Evolutionary conservation across 768 basidiomycete species (phyloP), one percentile per base, ranked within the genome.

Genomic region (Suillus fuscotomentosus): DNA sequence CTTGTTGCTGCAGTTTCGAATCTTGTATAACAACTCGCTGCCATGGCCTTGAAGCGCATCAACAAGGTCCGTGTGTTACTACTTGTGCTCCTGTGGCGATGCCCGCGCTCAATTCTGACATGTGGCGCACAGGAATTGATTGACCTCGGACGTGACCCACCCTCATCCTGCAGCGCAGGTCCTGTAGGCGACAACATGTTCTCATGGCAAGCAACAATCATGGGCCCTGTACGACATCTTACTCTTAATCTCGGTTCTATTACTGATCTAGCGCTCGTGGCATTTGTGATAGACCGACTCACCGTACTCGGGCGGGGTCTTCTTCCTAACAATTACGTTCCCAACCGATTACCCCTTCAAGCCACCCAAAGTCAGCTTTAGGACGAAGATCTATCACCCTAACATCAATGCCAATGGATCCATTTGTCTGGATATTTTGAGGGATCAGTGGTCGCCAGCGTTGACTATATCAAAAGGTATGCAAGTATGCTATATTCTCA

Each of bases 351-450:
- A 99, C 83, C 97, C 97, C 31, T 99, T 99, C 90, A 98, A 99
- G 82, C 97, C 97, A 50, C 97, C 97, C 80, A 99, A 99, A 87
- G 95, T 99, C 81, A 91, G 91, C 83, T 99, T 99, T 80, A 97
- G 95, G 70, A 99, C 97, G 75, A 98, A 97, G 92, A 98, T 98
- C 72, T 99, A 98, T 79, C 97, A 99, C 80, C 97, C 97, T 42
- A 99, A 99, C 85, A 98, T 99, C 95, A 99, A 99, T 77, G 94
- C 97, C 71, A 99, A 99, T 73, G 97, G 97, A 48, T 96, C 94
- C 68, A 99, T 99, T 79, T 99, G 97, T 79, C 82, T 99, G 71
- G 97, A 99, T 79, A 99, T 99, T 75, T 82, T 99, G 75, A 86
- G 96, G 79, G 97, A 99, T 78, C 97, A 99, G 76, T 99, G 97